Evolutionary conservation across 129 eudicot species (phyloP).

Genomic region (Helichrysum umbraculigerum): DNA sequence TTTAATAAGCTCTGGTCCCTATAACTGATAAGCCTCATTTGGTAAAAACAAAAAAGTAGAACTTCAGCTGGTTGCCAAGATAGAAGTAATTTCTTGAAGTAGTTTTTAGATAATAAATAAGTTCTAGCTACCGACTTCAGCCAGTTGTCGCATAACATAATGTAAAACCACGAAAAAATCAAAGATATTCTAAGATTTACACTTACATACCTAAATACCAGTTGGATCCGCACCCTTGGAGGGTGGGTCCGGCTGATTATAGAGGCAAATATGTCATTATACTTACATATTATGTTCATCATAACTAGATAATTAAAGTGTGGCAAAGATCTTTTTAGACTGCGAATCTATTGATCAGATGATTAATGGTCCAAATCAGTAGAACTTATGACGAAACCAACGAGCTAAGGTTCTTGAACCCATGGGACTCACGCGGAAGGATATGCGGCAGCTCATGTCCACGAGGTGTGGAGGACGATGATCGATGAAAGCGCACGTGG

Average conservation of each 20-base stretch:
- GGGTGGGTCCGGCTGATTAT: too few species aligned
- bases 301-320: background rate
- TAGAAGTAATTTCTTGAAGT: too few species aligned
- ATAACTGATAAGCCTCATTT: too few species aligned
- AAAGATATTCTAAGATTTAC: too few species aligned
- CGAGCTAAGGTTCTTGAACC: slow-evolving; percentile 20
- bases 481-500: slow-evolving; percentile 42
- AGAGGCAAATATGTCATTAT: too few species aligned
- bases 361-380: slow-evolving; percentile 7
- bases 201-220: background rate
- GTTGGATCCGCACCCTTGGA: background rate
- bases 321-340: slow-evolving; percentile 16
- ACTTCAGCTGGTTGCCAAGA: too few species aligned
- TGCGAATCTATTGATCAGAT: slow-evolving; percentile 7
- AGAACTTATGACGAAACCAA: slow-evolving; percentile 6
- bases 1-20: too few species aligned
- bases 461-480: slow-evolving; percentile 21
- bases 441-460: slow-evolving; percentile 32
- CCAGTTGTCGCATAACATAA: too few species aligned
- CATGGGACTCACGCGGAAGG: slow-evolving; percentile 37
- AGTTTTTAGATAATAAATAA: too few species aligned
- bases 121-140: too few species aligned
- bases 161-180: too few species aligned
- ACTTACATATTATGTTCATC: background rate
- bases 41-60: too few species aligned